Percentiles rank a stretch among this genome's conserved stretches.
Evolutionary conservation across 257 asterid genomes (phyloP).

Genomic region (Jacaranda copaia): DNA sequence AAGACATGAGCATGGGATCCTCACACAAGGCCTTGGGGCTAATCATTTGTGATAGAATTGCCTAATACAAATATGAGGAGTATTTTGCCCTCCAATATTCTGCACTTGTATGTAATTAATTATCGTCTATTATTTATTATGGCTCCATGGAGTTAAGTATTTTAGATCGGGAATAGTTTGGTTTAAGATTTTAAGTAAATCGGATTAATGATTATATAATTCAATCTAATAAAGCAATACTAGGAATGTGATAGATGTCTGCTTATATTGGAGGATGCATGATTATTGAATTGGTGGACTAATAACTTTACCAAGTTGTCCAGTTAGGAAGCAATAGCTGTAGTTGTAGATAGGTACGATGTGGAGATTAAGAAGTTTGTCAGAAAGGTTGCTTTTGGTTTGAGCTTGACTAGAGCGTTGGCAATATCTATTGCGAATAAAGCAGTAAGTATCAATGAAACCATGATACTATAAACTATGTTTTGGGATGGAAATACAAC

Average conservation of each 20-base stretch:
- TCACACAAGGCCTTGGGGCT: no score
- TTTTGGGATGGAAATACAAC: constrained; percentile 18
- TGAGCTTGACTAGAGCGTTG: constrained; percentile 90
- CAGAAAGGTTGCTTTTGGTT: constrained; percentile 91
- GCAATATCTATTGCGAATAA: constrained; percentile 89
- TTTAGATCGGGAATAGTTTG: not conserved
- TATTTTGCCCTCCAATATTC: constrained; percentile 17
- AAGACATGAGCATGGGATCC: no score
- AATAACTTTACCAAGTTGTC: constrained; percentile 62
- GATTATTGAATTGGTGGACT: constrained; percentile 24
- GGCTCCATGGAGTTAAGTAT: constrained; percentile 17
- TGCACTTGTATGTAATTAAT: not conserved
- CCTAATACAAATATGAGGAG: not conserved
- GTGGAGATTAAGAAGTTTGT: constrained; percentile 71
- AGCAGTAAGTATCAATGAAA: constrained; percentile 71
- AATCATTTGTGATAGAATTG: no score
- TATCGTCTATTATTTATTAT: not conserved
- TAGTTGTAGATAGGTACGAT: constrained; percentile 88
- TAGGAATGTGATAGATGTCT: constrained; percentile 2
- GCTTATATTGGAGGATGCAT: constrained; percentile 25
- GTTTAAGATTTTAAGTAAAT: not conserved
- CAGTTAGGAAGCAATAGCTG: constrained; percentile 85
- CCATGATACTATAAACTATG: constrained; percentile 17
- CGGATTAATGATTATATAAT: not conserved
- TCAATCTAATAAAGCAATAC: not conserved